phyloP scores from a whole-genome alignment of 2,329 filamentous ascomycete species.

The Magnaporthiopsis rhizophila region DNA sequence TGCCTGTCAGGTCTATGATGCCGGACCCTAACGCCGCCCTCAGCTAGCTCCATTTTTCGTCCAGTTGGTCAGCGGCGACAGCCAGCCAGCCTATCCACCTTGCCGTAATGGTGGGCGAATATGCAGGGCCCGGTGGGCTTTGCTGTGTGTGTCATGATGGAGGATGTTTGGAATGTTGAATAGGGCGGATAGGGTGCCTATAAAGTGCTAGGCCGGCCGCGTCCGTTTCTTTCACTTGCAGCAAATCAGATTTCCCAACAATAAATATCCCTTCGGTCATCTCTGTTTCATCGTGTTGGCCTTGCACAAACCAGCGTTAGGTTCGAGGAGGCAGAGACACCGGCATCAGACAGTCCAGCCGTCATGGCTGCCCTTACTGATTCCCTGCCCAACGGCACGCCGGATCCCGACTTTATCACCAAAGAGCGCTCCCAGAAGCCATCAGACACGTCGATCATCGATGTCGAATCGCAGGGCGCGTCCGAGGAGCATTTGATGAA shows the following conservation, averaged over 20 bases:
- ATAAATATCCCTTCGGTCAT: not conserved
- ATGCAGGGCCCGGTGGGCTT: not conserved
- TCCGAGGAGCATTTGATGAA: conserved; percentile 49
- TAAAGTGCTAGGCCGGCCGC: not conserved
- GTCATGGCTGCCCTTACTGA: not conserved
- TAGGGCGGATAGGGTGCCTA: not conserved
- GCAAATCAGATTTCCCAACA: not conserved
- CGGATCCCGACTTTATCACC: not conserved
- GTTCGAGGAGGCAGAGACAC: not conserved
- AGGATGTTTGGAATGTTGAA: not conserved
- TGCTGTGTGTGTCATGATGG: not conserved
- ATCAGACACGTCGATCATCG: conserved; percentile 9
- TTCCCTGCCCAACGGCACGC: not conserved
- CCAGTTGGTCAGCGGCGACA: too few species aligned
- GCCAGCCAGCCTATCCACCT: too few species aligned
- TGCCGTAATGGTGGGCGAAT: not conserved
- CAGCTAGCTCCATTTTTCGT: not conserved
- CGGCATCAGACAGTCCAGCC: not conserved
- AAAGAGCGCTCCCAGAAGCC: not conserved
- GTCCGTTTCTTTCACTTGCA: not conserved
- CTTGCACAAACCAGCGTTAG: not conserved
- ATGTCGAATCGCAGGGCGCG: conserved; percentile 22
- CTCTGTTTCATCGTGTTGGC: not conserved
- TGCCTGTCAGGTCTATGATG: not conserved
- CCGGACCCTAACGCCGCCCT: not conserved